Conservation (phyloP, 1,284 basidiomycete genomes). For the Filobasidium uniguttulatum region DNA sequence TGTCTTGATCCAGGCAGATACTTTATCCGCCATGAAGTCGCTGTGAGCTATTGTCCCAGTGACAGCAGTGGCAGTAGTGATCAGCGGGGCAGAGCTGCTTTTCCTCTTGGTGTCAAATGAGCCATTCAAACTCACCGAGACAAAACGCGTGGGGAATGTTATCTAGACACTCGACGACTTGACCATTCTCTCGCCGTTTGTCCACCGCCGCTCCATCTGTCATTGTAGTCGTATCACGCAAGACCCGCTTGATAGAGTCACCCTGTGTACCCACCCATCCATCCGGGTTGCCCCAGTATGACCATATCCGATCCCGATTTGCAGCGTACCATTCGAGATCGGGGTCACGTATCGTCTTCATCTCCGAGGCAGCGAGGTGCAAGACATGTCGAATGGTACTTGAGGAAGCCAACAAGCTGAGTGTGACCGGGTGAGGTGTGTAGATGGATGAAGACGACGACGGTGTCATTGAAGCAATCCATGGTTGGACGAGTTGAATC, state of each 20-base stretch:
- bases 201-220: background rate
- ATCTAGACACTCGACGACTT: slow-evolving; percentile 13
- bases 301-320: slow-evolving; percentile 6
- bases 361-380: slow-evolving; percentile 29
- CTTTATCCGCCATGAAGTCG: slow-evolving; percentile 13
- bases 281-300: slow-evolving; percentile 17
- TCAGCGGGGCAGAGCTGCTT: background rate
- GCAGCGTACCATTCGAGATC: slow-evolving; percentile 25
- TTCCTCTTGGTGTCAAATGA: background rate
- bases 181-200: background rate
- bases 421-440: slow-evolving; percentile 18
- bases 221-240: background rate
- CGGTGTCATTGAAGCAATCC: slow-evolving; percentile 8
- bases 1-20: slow-evolving; percentile 7
- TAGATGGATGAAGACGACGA: slow-evolving; percentile 5
- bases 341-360: slow-evolving; percentile 26
- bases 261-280: slow-evolving; percentile 18
- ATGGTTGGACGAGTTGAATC: background rate
- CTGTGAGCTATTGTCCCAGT: slow-evolving; percentile 7
- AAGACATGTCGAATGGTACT: slow-evolving; percentile 27
- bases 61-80: background rate
- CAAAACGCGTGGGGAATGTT: slow-evolving; percentile 19
- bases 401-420: slow-evolving; percentile 25
- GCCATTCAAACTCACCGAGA: slow-evolving; percentile 12
- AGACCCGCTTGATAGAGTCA: slow-evolving; percentile 7